A percentile compares a stretch with the other conserved stretches of the same genome.
Conservation (phyloP, 352 stramenopile genomes). For the Salisapilia sapeloensis region DNA sequence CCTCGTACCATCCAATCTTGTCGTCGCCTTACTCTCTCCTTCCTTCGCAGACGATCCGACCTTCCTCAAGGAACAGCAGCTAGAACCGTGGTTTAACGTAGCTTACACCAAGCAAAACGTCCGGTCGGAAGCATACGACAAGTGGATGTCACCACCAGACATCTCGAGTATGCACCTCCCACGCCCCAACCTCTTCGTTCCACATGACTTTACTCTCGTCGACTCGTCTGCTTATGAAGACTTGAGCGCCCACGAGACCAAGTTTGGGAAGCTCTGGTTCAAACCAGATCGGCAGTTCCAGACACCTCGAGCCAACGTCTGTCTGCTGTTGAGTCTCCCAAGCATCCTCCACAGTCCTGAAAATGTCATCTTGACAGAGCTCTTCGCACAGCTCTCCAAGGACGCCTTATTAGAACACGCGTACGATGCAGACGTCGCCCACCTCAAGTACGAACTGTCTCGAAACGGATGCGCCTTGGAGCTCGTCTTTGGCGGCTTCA, state of each 20-base stretch:
- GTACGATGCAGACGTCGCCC: conserved; percentile 55
- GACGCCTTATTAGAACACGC: conserved; percentile 57
- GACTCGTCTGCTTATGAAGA: conserved; percentile 9
- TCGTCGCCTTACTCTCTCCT: conserved; percentile 31
- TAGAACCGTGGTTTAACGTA: conserved; percentile 50
- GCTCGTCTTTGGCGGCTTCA: conserved; percentile 57
- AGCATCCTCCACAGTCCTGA: conserved; percentile 16
- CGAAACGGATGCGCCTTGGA: conserved; percentile 46
- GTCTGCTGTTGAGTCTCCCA: conserved; percentile 31
- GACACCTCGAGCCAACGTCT: conserved; percentile 38
- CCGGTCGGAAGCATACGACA: conserved; percentile 6
- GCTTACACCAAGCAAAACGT: conserved; percentile 29
- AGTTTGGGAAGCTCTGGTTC: conserved; percentile 45
- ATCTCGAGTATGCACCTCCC: conserved; percentile 37
- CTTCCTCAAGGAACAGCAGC: conserved; percentile 12
- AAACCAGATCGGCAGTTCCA: conserved; percentile 35
- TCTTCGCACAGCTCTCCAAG: conserved; percentile 44
- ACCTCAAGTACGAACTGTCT: conserved; percentile 50
- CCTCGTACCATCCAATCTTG: conserved; percentile 28
- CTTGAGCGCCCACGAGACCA: conserved; percentile 12
- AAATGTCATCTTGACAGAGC: conserved; percentile 21
- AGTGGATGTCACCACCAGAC: conserved; percentile 15
- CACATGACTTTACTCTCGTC: conserved; percentile 42
- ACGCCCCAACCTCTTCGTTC: conserved; percentile 51
- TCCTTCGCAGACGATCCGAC: conserved; percentile 13